Evolutionary conservation across 139 green algal species (phyloP).

Genomic region (Asterochloris sp.): DNA sequence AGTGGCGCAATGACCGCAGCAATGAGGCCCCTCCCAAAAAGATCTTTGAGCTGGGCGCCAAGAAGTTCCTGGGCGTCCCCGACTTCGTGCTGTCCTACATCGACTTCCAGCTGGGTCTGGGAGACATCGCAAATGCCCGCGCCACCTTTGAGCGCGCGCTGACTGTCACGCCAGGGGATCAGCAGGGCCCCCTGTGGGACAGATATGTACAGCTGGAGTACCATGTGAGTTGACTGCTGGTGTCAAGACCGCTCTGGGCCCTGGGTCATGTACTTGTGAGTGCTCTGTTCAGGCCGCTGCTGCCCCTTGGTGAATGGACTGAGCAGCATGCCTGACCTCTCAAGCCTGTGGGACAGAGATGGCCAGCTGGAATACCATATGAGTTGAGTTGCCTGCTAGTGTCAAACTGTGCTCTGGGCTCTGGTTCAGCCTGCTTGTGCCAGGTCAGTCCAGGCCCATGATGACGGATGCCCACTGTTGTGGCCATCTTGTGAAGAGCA

Average conservation of each 20-base stretch:
- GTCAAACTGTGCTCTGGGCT: too few relatives aligned
- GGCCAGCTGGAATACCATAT: too few relatives aligned
- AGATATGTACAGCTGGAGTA: conserved; percentile 32
- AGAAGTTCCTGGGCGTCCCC: conserved; percentile 54
- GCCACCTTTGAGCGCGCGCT: conserved; percentile 78
- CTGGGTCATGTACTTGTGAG: not conserved
- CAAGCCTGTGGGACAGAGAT: too few relatives aligned
- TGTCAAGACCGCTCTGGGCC: not conserved
- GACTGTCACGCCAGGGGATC: conserved; percentile 28
- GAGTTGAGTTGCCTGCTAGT: too few relatives aligned
- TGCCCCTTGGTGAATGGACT: not conserved
- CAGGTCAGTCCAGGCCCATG: too few relatives aligned
- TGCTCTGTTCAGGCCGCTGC: too few relatives aligned
- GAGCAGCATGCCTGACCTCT: too few relatives aligned
- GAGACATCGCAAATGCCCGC: conserved; percentile 75
- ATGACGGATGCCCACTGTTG: too few relatives aligned
- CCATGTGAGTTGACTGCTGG: not conserved
- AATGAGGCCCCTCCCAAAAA: conserved; percentile 75
- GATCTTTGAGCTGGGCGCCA: conserved; percentile 92
- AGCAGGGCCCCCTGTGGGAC: conserved; percentile 40
- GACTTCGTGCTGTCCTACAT: conserved; percentile 75
- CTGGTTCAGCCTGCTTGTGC: too few relatives aligned
- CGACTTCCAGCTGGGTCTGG: conserved; percentile 53
- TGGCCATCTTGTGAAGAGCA: too few relatives aligned
- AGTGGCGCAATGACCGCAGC: conserved; percentile 66